Percentiles rank a stretch among this genome's conserved stretches.
phyloP scores from a whole-genome alignment of 1,139 yeast species.

The Yamadazyma kanchanaburiensis region DNA sequence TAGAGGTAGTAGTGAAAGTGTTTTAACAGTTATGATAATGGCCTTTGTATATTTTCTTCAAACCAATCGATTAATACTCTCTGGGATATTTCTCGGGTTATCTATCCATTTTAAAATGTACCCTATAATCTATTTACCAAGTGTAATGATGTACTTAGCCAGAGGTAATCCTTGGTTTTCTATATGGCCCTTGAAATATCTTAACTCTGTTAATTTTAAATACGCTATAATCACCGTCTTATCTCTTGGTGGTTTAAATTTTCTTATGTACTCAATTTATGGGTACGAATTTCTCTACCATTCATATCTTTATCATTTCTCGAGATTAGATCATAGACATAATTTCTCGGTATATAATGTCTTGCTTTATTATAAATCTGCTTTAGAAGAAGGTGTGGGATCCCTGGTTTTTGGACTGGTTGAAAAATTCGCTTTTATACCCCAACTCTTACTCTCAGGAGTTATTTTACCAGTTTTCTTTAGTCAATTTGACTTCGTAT shows the following conservation, averaged over 20 bases:
- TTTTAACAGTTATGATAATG: slow-evolving; percentile 76
- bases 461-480: slow-evolving; percentile 59
- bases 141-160: slow-evolving; percentile 36
- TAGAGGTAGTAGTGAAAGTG: slow-evolving; percentile 90
- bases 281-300: slow-evolving; percentile 77
- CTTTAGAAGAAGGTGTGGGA: slow-evolving; percentile 13
- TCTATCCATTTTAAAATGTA: slow-evolving; percentile 89
- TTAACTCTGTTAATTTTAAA: slow-evolving; percentile 44
- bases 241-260: slow-evolving; percentile 47
- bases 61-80: slow-evolving; percentile 27
- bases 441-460: slow-evolving; percentile 66
- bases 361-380: slow-evolving; percentile 64
- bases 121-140: slow-evolving; percentile 78
- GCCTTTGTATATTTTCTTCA: slow-evolving; percentile 47
- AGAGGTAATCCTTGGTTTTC: slow-evolving; percentile 17
- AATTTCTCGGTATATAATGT: slow-evolving; percentile 88
- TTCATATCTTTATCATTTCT: slow-evolving; percentile 78
- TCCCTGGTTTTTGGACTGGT: slow-evolving; percentile 13
- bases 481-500: slow-evolving; percentile 51
- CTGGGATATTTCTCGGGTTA: slow-evolving; percentile 71
- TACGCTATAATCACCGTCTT: slow-evolving; percentile 38
- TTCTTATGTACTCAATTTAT: slow-evolving; percentile 60
- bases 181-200: slow-evolving; percentile 28
- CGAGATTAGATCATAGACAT: slow-evolving; percentile 88
- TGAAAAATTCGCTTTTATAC: slow-evolving; percentile 69